These are phyloP conservation scores for Calonectria naviculata DNA, from an alignment of 2,329 filamentous ascomycete genomes.

Conservation along the genomic window DNA sequence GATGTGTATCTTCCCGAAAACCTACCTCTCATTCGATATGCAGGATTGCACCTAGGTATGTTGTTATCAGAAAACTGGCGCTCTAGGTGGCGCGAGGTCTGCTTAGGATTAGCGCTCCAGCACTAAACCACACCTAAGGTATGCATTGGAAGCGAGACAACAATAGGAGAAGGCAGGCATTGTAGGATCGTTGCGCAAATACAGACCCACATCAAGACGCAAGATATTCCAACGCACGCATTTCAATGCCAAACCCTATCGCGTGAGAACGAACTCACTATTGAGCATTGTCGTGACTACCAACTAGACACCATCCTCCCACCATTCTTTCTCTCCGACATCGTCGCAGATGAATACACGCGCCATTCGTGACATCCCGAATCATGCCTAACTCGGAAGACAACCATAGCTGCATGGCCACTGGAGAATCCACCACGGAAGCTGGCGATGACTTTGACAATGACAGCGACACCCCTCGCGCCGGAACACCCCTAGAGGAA, in stretches of 20 bases:
- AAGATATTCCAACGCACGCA: background rate
- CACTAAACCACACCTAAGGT: too few relatives aligned
- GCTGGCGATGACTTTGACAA: background rate
- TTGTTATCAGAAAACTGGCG: too few relatives aligned
- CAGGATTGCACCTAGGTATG: too few relatives aligned
- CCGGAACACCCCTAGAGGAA: background rate
- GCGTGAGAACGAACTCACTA: background rate
- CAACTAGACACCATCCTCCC: too few relatives aligned
- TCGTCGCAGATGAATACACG: too few relatives aligned
- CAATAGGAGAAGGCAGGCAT: background rate
- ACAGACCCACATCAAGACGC: background rate
- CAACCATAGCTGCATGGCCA: background rate
- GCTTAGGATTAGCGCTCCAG: too few relatives aligned
- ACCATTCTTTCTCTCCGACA: background rate
- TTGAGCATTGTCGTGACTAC: too few relatives aligned
- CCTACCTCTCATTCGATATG: too few relatives aligned
- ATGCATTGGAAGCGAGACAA: background rate
- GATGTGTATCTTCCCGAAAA: too few relatives aligned
- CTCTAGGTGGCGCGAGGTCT: too few relatives aligned
- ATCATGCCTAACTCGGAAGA: slow-evolving; percentile 5
- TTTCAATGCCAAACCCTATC: background rate
- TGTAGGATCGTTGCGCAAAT: background rate
- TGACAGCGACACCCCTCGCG: background rate
- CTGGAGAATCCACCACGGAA: background rate
- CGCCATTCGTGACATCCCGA: background rate